Base-by-base conservation (phyloP, 2,329 filamentous ascomycete genomes). In the Leptodontidium sp. region DNA sequence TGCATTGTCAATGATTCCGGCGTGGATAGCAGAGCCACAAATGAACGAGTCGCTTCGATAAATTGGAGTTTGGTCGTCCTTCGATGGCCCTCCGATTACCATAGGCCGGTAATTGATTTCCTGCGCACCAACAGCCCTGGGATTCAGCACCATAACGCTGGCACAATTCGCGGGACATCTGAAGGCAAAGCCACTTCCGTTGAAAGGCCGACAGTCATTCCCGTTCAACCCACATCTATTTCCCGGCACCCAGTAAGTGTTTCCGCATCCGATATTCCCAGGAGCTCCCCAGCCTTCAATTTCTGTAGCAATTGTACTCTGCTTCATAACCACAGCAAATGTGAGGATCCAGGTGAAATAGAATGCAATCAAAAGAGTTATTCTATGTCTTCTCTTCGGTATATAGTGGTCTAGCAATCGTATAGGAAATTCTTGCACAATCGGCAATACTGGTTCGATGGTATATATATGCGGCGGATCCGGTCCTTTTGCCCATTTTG, bases 21-120 rank as follows among this genome's bases (percentile, higher is more conserved):
- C 89, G 77, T 97, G 94, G 61, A 97, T 92, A 43, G 93, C 94
- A 14, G 94, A 86, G 68, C 89, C 90, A 77, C 94, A 97, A 65
- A 97, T 90, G 80, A 93, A 97, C 15, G 93, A 97, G 80, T 97
- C 94, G 11, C 92, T 93, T 21, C 96, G 91, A 79, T 98, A 98
- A 26, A 92, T 83, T 0, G 90, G 86, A 4, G 63, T 70, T 26
- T 64, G 58, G 55, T 74, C 74, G 35, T 84, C 80, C 61, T 81
- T 80, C 5, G 83, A 79, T 0, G 88, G 87, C 0, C 91, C 91
- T n/a, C 91, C 91, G 32, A 93, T 83, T 1, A 93, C 86, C n/a
- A 93, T 78, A 0, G 88, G 82, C 29, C 80, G 81, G 76, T 93
- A 93, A 57, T 86, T 82, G 62, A 92, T 81, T 72, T 90, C 87